These are phyloP conservation scores for Metarhizium anisopliae DNA, from an alignment of 2,329 filamentous ascomycete genomes.

Conservation along the genomic window DNA sequence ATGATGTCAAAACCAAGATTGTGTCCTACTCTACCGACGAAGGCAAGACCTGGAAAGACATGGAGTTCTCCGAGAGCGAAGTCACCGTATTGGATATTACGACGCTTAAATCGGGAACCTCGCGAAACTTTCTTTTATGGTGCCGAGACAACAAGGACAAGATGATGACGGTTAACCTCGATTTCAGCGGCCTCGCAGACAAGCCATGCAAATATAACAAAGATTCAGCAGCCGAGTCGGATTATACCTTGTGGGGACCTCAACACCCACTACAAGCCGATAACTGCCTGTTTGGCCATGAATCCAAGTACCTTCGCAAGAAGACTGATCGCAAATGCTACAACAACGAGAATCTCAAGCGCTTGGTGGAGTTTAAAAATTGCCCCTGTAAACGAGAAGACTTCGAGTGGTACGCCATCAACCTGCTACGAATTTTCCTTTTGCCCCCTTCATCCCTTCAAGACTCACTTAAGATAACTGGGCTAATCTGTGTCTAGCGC, in stretches of 20 bases:
- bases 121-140: conserved; percentile 89
- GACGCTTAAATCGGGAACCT: conserved; percentile 80
- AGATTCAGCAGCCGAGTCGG: conserved; percentile 35
- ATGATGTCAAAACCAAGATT: conserved; percentile 55
- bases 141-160: conserved; percentile 48
- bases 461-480: neutral
- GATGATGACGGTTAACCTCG: conserved; percentile 70
- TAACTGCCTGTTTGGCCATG: conserved; percentile 87
- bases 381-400: conserved; percentile 79
- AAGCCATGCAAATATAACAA: conserved; percentile 63
- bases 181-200: conserved; percentile 76
- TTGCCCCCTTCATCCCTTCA: neutral
- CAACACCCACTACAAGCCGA: conserved; percentile 70
- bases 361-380: conserved; percentile 64
- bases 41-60: conserved; percentile 69
- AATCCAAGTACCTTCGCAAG: conserved; percentile 85
- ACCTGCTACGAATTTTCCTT: neutral
- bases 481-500: conserved; percentile 45
- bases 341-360: conserved; percentile 65
- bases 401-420: conserved; percentile 68
- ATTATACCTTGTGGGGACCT: conserved; percentile 85
- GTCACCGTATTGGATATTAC: conserved; percentile 73
- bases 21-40: conserved; percentile 75
- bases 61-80: conserved; percentile 62
- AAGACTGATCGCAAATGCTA: conserved; percentile 70